Evolutionary conservation across 176 grass and related monocot species (phyloP), one percentile per base, ranked within the genome.

Genomic region (Avena sativa): DNA sequence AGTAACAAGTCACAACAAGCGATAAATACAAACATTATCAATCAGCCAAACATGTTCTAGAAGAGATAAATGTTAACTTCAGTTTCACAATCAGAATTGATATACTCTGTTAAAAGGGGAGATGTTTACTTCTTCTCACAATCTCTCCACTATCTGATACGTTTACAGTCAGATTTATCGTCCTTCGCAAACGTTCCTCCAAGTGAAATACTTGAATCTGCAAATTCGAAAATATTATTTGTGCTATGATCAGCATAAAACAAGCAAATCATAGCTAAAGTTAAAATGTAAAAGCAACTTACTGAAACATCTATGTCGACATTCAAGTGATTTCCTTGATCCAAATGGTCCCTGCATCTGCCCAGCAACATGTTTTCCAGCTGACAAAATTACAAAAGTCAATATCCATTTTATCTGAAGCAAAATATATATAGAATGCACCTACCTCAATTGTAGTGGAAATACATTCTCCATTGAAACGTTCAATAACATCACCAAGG

Each of bases 111-210:
- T 46, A 2, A 71, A 71, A 46, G 20, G 64, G 19, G 36, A 48
- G 36, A 48, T 74, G n/a, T 4, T 25, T 26, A 74, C 71, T 43
- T 74, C 44, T 20, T 46, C 20, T 20, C n/a, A 71, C 19, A 19
- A 44, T 19, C 68, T 71, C 68, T 71, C 36, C 68, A 46, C 9
- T 10, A 71, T 71, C 68, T n/a, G 38, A 71, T 46, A 71, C 68
- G n/a, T 44, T 19, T 71, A 71, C 68, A n/a, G 40, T 71, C 68
- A 71, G 44, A 21, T 46, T 46, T 71, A 9, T 44, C 12, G 19
- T 12, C 44, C 38, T 44, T 71, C 38, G 9, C 1, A 40, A 10
- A 46, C 19, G 68, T 46, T 71, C 38, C 8, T 20, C 38, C 38
- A 38, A 4, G 40, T 71, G 19, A 46, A 21, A 71, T 44, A 71